Conservation (phyloP, 495 filamentous ascomycete species). For the Letharia columbiana region DNA sequence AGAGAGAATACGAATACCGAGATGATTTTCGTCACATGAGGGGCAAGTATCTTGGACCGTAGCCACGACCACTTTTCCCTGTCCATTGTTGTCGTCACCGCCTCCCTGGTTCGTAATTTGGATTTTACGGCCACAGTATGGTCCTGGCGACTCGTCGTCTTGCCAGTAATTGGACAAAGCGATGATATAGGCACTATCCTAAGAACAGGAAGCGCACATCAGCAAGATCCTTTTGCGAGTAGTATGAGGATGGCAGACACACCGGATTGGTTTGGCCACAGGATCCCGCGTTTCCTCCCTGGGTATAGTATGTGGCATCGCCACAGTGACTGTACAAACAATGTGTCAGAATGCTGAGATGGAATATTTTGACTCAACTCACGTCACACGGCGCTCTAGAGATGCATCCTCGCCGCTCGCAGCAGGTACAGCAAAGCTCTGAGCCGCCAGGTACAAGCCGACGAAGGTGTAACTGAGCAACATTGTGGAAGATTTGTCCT, state of each 20-base stretch:
- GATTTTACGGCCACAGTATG: conserved; percentile 30
- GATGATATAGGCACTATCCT: conserved; percentile 24
- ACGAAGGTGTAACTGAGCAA: conserved; percentile 2
- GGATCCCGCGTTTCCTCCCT: conserved; percentile 26
- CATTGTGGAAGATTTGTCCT: background rate
- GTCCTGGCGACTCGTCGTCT: conserved; percentile 17
- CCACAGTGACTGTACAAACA: conserved; percentile 20
- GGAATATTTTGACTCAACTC: background rate
- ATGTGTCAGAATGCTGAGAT: background rate
- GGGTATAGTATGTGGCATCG: conserved; percentile 27
- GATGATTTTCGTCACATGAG: conserved; percentile 25
- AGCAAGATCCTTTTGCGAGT: background rate
- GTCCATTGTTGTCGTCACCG: conserved; percentile 26
- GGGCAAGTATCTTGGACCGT: conserved; percentile 31
- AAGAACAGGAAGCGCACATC: background rate
- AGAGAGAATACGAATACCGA: conserved; percentile 18
- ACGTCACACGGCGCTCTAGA: conserved; percentile 9
- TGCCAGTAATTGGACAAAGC: conserved; percentile 28
- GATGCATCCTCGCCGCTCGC: background rate
- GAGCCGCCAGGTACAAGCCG: conserved; percentile 2
- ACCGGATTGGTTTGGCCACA: conserved; percentile 26
- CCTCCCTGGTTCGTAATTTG: conserved; percentile 29
- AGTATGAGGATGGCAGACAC: background rate
- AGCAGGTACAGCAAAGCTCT: conserved; percentile 4
- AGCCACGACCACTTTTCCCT: conserved; percentile 26